Evolutionary conservation across 345 rosid species (phyloP).

Genomic region (Raphanus sativus): DNA sequence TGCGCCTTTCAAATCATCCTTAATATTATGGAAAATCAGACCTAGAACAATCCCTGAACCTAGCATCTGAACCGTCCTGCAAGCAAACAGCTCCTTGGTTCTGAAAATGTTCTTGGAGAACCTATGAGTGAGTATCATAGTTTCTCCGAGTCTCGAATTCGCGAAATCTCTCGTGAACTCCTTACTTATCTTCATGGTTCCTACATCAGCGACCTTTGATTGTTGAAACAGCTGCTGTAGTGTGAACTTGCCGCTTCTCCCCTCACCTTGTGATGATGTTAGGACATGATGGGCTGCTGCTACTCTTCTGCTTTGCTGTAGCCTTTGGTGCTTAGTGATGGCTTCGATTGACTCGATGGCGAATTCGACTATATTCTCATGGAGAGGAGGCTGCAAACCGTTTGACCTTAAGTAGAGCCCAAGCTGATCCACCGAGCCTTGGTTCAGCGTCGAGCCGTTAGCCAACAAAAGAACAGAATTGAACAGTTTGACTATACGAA

Average conservation of each 20-base stretch:
- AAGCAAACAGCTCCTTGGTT: slow-evolving; percentile 82
- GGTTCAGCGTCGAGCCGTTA: slow-evolving; percentile 74
- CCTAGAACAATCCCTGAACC: slow-evolving; percentile 82
- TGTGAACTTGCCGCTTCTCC: slow-evolving; percentile 56
- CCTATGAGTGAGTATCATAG: slow-evolving; percentile 70
- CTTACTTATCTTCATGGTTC: slow-evolving; percentile 36
- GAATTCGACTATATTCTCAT: slow-evolving; percentile 71
- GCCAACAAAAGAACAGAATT: slow-evolving; percentile 76
- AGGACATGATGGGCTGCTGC: slow-evolving; percentile 18
- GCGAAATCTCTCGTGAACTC: slow-evolving; percentile 53
- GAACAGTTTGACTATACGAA: slow-evolving; percentile 81
- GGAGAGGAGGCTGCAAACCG: slow-evolving; percentile 66
- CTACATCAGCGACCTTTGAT: slow-evolving; percentile 69
- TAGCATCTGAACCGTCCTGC: slow-evolving; percentile 83
- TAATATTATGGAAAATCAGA: slow-evolving; percentile 67
- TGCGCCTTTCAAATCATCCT: slow-evolving; percentile 66
- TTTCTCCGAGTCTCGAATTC: slow-evolving; percentile 69
- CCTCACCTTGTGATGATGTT: slow-evolving; percentile 45
- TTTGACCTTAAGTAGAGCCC: slow-evolving; percentile 44
- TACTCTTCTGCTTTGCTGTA: slow-evolving; percentile 24
- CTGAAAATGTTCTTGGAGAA: slow-evolving; percentile 89
- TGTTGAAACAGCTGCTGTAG: slow-evolving; percentile 87
- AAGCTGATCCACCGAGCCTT: slow-evolving; percentile 77
- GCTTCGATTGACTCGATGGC: slow-evolving; percentile 82
- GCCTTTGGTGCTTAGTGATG: slow-evolving; percentile 39